These are phyloP conservation scores for Tricholoma sp. DNA, from an alignment of 768 basidiomycete genomes.

Conservation along the genomic window DNA sequence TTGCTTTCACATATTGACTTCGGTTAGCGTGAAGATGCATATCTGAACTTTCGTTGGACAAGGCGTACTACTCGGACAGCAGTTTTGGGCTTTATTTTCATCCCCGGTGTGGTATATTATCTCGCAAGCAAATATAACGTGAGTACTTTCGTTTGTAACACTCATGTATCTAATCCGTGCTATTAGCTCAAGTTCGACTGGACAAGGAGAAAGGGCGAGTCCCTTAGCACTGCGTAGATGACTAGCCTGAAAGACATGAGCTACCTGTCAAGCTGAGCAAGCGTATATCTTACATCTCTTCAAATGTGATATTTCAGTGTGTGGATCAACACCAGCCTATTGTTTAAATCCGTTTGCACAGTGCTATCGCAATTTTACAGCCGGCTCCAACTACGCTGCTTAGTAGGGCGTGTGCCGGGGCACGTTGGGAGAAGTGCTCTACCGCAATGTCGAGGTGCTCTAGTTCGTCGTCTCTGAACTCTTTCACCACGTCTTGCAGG, in stretches of 20 bases:
- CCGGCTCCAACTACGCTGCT: conserved; percentile 81
- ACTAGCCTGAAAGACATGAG: background rate
- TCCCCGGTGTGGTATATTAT: conserved; percentile 55
- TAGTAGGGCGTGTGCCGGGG: conserved; percentile 87
- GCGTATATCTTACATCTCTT: background rate
- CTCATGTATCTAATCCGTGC: conserved; percentile 5
- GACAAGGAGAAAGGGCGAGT: conserved; percentile 45
- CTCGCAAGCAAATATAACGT: conserved; percentile 42
- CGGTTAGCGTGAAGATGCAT: conserved; percentile 75
- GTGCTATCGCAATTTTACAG: conserved; percentile 85
- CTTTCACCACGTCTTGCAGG: conserved; percentile 65
- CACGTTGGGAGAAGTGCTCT: conserved; percentile 79
- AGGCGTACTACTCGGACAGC: conserved; percentile 56
- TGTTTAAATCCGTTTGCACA: conserved; percentile 58
- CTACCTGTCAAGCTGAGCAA: background rate
- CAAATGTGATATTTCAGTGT: background rate
- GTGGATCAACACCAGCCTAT: background rate
- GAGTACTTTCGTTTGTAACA: conserved; percentile 14
- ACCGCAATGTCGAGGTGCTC: conserved; percentile 93
- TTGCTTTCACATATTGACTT: conserved; percentile 5
- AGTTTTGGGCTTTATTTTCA: conserved; percentile 56
- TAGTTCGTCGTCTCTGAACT: conserved; percentile 92
- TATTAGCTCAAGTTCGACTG: conserved; percentile 39
- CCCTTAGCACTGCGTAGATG: conserved; percentile 17
- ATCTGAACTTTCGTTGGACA: conserved; percentile 80